A percentile compares a stretch with the other conserved stretches of the same genome.
Conservation (phyloP, 1,284 basidiomycete species). For the Naganishia cerealis region DNA sequence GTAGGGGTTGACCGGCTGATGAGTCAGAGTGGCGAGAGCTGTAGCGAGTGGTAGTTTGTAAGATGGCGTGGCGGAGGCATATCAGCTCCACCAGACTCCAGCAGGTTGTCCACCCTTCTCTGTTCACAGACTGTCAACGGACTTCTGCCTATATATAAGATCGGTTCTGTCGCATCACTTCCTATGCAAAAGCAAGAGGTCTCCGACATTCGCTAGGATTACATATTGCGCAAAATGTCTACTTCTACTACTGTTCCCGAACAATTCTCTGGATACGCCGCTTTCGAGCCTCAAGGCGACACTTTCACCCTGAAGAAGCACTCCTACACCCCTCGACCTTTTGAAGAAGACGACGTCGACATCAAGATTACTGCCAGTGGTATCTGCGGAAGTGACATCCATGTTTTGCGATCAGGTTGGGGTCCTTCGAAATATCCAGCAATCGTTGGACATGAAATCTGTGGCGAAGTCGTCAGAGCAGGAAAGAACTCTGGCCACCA, state of each 20-base stretch:
- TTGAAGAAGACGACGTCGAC: conserved; percentile 42
- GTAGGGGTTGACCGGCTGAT: no score
- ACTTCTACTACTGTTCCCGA: conserved; percentile 16
- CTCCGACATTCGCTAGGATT: not conserved
- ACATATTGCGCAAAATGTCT: conserved; percentile 1
- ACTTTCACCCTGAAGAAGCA: conserved; percentile 39
- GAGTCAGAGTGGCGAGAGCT: no score
- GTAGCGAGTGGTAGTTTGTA: no score
- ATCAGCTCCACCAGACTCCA: no score
- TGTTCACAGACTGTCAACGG: no score
- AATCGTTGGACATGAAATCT: conserved; percentile 35
- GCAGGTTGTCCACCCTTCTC: no score
- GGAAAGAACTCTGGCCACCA: conserved; percentile 29
- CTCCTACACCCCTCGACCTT: conserved; percentile 41
- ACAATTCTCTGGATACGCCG: conserved; percentile 34
- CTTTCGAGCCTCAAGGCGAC: conserved; percentile 36
- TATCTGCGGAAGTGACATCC: conserved; percentile 33
- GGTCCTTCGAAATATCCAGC: conserved; percentile 30
- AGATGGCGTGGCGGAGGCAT: no score
- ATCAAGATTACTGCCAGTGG: conserved; percentile 37
- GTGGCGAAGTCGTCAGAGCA: conserved; percentile 26
- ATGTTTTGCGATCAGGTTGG: conserved; percentile 31
- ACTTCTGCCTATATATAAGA: no score
- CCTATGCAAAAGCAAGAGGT: no score
- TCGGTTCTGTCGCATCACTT: no score